Conservation (phyloP, 106 monocot genomes). For the Allium sativum region DNA sequence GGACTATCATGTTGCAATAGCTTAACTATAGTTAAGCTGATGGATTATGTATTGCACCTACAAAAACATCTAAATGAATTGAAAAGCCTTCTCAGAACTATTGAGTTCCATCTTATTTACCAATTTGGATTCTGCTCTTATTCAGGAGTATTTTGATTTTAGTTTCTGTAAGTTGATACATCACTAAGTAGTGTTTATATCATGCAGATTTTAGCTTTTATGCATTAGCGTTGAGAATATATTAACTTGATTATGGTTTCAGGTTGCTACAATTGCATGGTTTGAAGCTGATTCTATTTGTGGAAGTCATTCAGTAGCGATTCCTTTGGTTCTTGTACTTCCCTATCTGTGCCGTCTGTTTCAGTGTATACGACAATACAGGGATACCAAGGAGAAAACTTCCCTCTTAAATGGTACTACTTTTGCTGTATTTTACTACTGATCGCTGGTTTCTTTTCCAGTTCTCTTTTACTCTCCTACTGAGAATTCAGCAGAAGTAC, state of each 20-base stretch:
- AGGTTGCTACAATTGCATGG: constrained; percentile 99
- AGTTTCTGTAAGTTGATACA: too few relatives aligned
- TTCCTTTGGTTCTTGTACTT: constrained; percentile 80
- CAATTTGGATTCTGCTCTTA: neutral
- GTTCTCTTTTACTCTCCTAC: neutral
- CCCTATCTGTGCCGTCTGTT: constrained; percentile 88
- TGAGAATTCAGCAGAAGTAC: too few relatives aligned
- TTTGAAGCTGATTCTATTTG: constrained; percentile 97
- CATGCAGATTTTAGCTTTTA: neutral
- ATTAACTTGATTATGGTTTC: constrained; percentile 7
- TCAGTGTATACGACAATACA: constrained; percentile 90
- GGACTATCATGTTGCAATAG: too few relatives aligned
- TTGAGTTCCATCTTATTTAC: too few relatives aligned
- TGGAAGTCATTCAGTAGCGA: constrained; percentile 85
- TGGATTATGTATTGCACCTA: too few relatives aligned
- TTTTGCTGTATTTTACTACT: neutral
- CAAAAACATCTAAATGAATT: too few relatives aligned
- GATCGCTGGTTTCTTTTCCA: neutral
- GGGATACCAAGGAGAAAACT: constrained; percentile 77
- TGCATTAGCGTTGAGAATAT: neutral
- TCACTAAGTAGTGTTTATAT: too few relatives aligned
- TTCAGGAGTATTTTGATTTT: too few relatives aligned
- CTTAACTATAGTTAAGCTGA: too few relatives aligned
- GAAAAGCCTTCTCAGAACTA: too few relatives aligned
- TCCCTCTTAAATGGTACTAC: constrained; percentile 78